These are phyloP conservation scores for Dinochytrium kinnereticum DNA, from an alignment of 371 early-diverging fungal species.

Conservation along the genomic window DNA sequence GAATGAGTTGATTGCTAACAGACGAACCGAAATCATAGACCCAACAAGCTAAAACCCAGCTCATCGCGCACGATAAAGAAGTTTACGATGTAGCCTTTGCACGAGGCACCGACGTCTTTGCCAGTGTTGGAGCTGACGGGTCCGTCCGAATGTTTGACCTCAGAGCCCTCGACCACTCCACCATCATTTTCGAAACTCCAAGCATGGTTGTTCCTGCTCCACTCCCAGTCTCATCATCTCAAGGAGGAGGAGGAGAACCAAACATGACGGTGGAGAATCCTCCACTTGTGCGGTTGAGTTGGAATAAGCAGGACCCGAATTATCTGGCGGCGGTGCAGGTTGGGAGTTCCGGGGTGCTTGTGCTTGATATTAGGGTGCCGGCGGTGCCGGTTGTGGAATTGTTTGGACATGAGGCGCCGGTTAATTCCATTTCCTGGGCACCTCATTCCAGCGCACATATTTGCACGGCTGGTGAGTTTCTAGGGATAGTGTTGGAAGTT, in stretches of 20 bases:
- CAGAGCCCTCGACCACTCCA: slow-evolving; percentile 78
- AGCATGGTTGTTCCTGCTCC: slow-evolving; percentile 21
- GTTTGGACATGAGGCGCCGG: slow-evolving; percentile 74
- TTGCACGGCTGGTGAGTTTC: slow-evolving; percentile 74
- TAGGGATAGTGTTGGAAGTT: too few relatives aligned
- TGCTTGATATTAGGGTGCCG: slow-evolving; percentile 91
- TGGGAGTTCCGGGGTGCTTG: slow-evolving; percentile 76
- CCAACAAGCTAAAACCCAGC: slow-evolving; percentile 92
- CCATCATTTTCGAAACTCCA: slow-evolving; percentile 95
- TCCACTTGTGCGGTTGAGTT: slow-evolving; percentile 81
- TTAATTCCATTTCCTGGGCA: slow-evolving; percentile 84
- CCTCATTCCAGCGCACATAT: slow-evolving; percentile 74
- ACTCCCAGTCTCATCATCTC: slow-evolving; percentile 3
- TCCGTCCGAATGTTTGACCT: slow-evolving; percentile 96
- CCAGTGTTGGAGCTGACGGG: slow-evolving; percentile 95
- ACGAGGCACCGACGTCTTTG: slow-evolving; percentile 89
- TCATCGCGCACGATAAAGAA: slow-evolving; percentile 97
- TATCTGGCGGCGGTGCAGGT: slow-evolving; percentile 89
- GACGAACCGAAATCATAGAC: slow-evolving; percentile 50
- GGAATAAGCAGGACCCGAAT: slow-evolving; percentile 87
- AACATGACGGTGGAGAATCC: slow-evolving; percentile 28
- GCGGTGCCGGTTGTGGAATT: slow-evolving; percentile 86
- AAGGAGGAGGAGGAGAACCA: neutral
- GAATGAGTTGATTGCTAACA: neutral
- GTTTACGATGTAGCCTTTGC: slow-evolving; percentile 96